A percentile compares a stretch with the other conserved stretches of the same genome.
phyloP scores from a whole-genome alignment of 768 basidiomycete species.

The Chlorophyllum brunneum region DNA sequence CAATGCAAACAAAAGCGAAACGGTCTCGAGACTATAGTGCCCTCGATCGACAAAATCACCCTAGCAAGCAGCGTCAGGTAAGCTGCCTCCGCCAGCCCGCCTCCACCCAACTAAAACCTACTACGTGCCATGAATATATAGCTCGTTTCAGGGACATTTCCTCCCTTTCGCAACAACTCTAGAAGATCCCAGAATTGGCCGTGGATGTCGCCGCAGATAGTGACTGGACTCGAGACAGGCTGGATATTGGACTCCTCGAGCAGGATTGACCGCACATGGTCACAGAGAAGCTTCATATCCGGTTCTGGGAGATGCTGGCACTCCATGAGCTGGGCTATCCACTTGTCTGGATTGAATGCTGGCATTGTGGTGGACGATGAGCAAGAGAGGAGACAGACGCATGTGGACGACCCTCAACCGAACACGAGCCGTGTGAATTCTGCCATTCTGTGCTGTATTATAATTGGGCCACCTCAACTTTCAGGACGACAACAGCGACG shows the following conservation, averaged over 20 bases:
- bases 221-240: conserved; percentile 90
- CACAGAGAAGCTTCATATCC: conserved; percentile 92
- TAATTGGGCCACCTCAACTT: neutral
- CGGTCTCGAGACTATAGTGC: conserved; percentile 93
- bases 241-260: conserved; percentile 98
- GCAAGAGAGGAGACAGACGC: neutral
- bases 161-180: conserved; percentile 84
- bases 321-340: conserved; percentile 84
- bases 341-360: conserved; percentile 54
- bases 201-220: conserved; percentile 94
- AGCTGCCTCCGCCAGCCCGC: conserved; percentile 19
- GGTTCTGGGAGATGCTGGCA: conserved; percentile 87
- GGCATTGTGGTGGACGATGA: conserved; percentile 15
- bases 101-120: conserved; percentile 31
- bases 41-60: conserved; percentile 98
- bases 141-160: conserved; percentile 81
- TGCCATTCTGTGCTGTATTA: neutral
- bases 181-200: conserved; percentile 98
- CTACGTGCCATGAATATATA: conserved; percentile 93
- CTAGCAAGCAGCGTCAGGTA: conserved; percentile 37
- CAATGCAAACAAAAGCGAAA: conserved; percentile 81
- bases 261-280: conserved; percentile 81
- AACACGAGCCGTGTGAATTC: conserved; percentile 1
- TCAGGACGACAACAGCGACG: neutral
- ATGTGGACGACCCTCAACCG: neutral